Evolutionary conservation across 495 filamentous ascomycete species (phyloP), one percentile per base, ranked within the genome.

Genomic region (Acidiella bohemica): DNA sequence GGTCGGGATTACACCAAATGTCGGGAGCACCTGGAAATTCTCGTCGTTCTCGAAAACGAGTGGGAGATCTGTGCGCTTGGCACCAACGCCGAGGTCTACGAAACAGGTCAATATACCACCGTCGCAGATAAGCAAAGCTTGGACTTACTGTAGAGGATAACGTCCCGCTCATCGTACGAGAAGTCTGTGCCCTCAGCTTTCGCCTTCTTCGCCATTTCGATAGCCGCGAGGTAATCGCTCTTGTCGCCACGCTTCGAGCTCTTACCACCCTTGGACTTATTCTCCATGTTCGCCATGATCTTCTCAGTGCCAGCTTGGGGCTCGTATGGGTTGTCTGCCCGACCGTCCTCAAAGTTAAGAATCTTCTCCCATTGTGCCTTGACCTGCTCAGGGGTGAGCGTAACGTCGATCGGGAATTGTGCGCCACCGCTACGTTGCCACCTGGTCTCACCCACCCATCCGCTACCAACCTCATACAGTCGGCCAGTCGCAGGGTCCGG

Each of bases 401-500:
- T 71, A 34, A 80, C 77, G 57, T 95, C 84, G 42, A 95, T 63
- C 39, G 90, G 88, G 79, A 97, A 97, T 29, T 80, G 84, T 59
- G 84, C 75, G 44, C 90, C 90, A 42, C 85, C 86, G 26, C 74
- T 72, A 47, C 90, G 81, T 67, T 97, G 88, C 92, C 92, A 97
- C 58, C 90, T 75, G 35, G 90, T 97, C 56, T 73, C 69, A 44
- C 78, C 81, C 55, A 81, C 76, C 92, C 92, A 97, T 45, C 90
- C 90, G 61, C 83, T 88, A 54, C 90, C 90, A 44, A 87, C 83
- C 69, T 97, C 90, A 63, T 80, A 97, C n/a, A 97, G 75, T 36
- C 76, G 79, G 51, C 88, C 88, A 46, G 86, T 95, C 10, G 76
- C 72, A 49, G 83, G 76, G 47, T 79, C 73, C 20, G 88, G 88